Base-by-base conservation (phyloP, 306 rosid genomes). In the Trifolium repens region DNA sequence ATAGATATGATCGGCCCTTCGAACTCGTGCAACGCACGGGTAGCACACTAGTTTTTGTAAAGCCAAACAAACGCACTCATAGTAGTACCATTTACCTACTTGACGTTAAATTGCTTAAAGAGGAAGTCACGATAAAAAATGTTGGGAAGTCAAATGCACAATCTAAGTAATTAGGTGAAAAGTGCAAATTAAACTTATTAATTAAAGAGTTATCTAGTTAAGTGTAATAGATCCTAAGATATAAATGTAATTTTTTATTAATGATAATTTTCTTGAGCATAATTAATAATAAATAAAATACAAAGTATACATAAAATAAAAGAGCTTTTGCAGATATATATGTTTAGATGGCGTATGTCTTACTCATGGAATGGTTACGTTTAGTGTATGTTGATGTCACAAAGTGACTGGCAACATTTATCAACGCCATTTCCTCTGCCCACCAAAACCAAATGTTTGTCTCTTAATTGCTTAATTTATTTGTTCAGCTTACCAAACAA, bases 391-490 rank as follows among this genome's bases (percentile, higher is more conserved):
- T 52, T 16, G 24, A 7, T 52, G 19, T 46, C 52, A 42, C 13
- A 42, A 17, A 52, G 26, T n/a, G 17, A n/a, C 5, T 35, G 74
- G 57, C 9, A 62, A 39, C 37, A 76, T 63, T 81, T 34, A 81
- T 66, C 49, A 58, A 42, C 17, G 42, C 32, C 46, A 34, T 43
- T 19, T 57, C 67, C 19, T 78, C 67, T 7, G 65, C 77, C 66
- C 40, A 74, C 75, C 72, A 54, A 76, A 32, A 81, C 84, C 71
- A 54, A 61, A 75, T 61, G 64, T 14, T 62, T 81, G 17, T 47
- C 27, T 19, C 7, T 54, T 65, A 70, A 4, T 81, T 54, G 4
- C 52, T 52, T 75, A 13, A 58, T 52, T 68, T 52, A 58, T 34
- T 35, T 8, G 55, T 43, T 47, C 49, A 54, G 73, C 50, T 71